These are phyloP conservation scores for Pythium monospermum DNA, from an alignment of 352 stramenopile species.

Conservation along the genomic window DNA sequence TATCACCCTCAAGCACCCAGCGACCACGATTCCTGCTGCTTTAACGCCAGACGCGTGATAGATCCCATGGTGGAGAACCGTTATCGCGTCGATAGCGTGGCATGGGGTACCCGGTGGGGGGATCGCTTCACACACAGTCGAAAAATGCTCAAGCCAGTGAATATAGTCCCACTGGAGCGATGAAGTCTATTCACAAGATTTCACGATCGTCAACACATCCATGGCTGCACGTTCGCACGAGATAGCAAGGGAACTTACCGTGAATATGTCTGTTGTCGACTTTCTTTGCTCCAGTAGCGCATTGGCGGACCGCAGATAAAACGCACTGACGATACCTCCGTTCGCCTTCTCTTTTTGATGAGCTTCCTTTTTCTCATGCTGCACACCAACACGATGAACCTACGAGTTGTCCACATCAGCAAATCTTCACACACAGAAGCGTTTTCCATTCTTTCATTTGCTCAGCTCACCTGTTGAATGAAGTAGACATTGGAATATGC, in stretches of 20 bases:
- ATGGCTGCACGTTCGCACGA: not conserved
- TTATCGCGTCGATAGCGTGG: no score
- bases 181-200: slow-evolving; percentile 1
- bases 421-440: no score
- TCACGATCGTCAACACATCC: not conserved
- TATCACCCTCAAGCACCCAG: slow-evolving; percentile 3
- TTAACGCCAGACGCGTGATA: slow-evolving; percentile 1
- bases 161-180: slow-evolving; percentile 14
- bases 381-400: slow-evolving; percentile 58
- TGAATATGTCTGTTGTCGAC: not conserved
- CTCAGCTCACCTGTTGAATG: slow-evolving; percentile 48
- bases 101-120: no score
- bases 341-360: slow-evolving; percentile 24
- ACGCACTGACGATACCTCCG: slow-evolving; percentile 21
- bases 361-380: slow-evolving; percentile 38
- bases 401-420: slow-evolving; percentile 18
- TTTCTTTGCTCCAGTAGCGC: slow-evolving; percentile 15
- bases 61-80: slow-evolving; percentile 8
- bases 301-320: slow-evolving; percentile 37
- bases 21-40: not conserved
- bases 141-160: slow-evolving; percentile 57
- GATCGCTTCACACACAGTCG: no score
- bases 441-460: not conserved
- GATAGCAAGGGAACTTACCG: not conserved
- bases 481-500: slow-evolving; percentile 55